Base-by-base conservation (phyloP, 805 yeast species). In the Saccharomyces mikatae region DNA sequence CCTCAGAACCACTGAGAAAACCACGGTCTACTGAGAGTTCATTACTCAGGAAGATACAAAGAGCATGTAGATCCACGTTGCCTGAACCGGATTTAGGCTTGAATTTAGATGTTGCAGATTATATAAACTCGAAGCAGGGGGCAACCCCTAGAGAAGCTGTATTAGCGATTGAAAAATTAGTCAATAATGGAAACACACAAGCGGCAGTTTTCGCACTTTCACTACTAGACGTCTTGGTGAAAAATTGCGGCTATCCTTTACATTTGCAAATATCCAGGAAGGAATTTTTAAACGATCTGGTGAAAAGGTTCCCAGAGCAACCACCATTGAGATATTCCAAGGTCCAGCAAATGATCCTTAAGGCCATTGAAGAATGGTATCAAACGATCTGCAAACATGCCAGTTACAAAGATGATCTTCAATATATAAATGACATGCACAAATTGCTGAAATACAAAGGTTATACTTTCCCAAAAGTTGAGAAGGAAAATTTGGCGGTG, bases 161-260 rank as follows among this genome's bases (percentile, higher is more conserved):
- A 5, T 78, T 83, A 58, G 84, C 91, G 5, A 83, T 91, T 58
- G 97, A 86, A 52, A 85, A 84, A 65, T 76, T 89, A 58, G 81
- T 92, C 67, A 87, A 89, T 71, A 85, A 86, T 60, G 78, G 89
- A 64, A 94, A 87, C 61, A 83, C 95, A 0, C 95, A 88, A 64
- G 86, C 90, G 32, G 82, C 91, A 4, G 82, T 86, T 54, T 83
- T 91, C 65, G 97, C 97, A 9, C 72, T 94, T 59, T 80, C 90
- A 1, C 73, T 89, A 41, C 67, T 94, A 57, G 99, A 94, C 67
- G 89, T 89, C 52, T 75, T 94, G 62, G 99, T 94, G 52, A 94
- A 94, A 73, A 94, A 94, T 74, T 94, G 99, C 74, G 99, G 98
- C 4, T 94, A 92, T 70, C 97, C 99, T 6, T 82, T 94, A 73